These are phyloP conservation scores for Lentithecium fluviatile DNA, from an alignment of 495 filamentous ascomycete species.

Conservation along the genomic window DNA sequence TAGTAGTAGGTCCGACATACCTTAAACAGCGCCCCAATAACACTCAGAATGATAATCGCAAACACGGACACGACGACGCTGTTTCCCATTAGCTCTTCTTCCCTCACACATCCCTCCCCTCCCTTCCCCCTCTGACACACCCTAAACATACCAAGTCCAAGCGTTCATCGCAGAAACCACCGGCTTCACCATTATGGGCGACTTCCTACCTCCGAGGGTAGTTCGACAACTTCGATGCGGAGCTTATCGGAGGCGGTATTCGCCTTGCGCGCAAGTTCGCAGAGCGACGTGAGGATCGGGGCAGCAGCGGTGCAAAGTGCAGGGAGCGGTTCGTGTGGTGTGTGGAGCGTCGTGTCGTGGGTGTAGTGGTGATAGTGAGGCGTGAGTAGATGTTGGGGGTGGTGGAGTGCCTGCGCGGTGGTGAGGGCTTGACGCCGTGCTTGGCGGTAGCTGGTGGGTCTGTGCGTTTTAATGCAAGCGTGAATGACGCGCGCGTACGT, in stretches of 20 bases:
- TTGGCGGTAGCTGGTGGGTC: too few relatives aligned
- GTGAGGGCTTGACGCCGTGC: too few relatives aligned
- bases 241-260: constrained; percentile 11
- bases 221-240: background rate
- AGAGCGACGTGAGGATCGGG: too few relatives aligned
- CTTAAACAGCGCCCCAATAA: constrained; percentile 77
- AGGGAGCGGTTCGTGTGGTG: too few relatives aligned
- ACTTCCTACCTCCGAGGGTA: constrained; percentile 1
- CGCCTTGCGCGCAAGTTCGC: too few relatives aligned
- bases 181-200: constrained; percentile 74
- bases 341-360: too few relatives aligned
- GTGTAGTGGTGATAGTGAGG: too few relatives aligned
- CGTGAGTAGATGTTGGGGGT: too few relatives aligned
- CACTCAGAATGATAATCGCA: constrained; percentile 81
- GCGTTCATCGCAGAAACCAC: constrained; percentile 85
- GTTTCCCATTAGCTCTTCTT: constrained; percentile 5
- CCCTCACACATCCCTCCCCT: background rate
- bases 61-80: constrained; percentile 87
- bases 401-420: too few relatives aligned
- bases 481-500: too few relatives aligned
- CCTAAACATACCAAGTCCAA: constrained; percentile 74
- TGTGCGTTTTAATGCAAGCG: too few relatives aligned
- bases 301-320: too few relatives aligned
- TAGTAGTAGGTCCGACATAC: constrained; percentile 44
- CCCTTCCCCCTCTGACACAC: background rate